Evolutionary conservation across 352 stramenopile species (phyloP), one percentile per base, ranked within the genome.

Genomic region (Peronospora tabacina): DNA sequence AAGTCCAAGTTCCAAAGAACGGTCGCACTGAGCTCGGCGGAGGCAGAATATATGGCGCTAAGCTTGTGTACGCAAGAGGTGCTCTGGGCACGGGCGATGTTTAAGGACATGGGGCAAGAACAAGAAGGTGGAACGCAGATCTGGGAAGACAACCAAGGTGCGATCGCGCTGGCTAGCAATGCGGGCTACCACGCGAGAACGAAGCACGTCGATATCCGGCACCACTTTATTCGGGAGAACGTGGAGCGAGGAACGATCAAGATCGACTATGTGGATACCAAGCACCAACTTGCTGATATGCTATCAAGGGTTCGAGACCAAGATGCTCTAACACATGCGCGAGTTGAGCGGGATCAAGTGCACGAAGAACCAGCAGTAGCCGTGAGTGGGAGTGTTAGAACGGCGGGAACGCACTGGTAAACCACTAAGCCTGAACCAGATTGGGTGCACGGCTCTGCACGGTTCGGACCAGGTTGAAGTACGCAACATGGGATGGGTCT

Each of bases 121-220:
- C 33, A 49, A 50, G 24, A 7, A 15, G n/a, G 7, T 38, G 13
- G 5, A 7, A 58, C 41, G 2, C 30, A 34, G 13, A n/a, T 58
- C 3, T 50, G 41, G 32, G 41, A 51, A 11, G 50, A 47, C 13
- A 58, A 52, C 16, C 50, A 58, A 46, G 50, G 50, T 2, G 41
- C 16, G 10, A 26, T 24, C 13, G 15, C 35, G 4, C 11, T 41
- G 4, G 35, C 35, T 19, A 41, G 9, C n/a, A n/a, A n/a, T n/a
- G n/a, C n/a, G n/a, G n/a, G n/a, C n/a, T n/a, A n/a, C n/a, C n/a
- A n/a, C n/a, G n/a, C 35, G 13, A 3, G 35, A 4, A 26, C 35
- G 2, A 41, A 41, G 15, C 35, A 41, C 11, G 16, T 41, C 3
- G 13, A 41, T 15, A 41, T 41, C 15, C n/a, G 16, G 1, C 35